phyloP scores from a whole-genome alignment of 768 basidiomycete species.

The Chalciporus pseudorubinellus region DNA sequence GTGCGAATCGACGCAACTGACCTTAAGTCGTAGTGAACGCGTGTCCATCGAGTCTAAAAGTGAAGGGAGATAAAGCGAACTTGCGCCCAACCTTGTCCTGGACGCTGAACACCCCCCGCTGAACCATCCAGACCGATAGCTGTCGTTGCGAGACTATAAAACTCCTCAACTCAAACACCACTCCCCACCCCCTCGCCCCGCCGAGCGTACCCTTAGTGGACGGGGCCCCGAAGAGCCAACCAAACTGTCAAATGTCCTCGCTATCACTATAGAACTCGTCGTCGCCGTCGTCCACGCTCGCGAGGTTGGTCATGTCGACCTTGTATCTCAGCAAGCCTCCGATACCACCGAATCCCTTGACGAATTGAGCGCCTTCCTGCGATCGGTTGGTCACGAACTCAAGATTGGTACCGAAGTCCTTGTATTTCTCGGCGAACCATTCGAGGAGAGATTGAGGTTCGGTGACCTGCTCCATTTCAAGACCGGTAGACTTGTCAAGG shows the following conservation, averaged over 20 bases:
- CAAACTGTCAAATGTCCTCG: conserved; percentile 81
- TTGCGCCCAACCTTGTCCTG: conserved; percentile 8
- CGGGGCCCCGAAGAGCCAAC: conserved; percentile 85
- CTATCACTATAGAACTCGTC: conserved; percentile 82
- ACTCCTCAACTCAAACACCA: conserved; percentile 2
- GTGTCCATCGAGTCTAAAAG: conserved; percentile 14
- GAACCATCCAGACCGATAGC: neutral
- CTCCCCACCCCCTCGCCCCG: conserved; percentile 49
- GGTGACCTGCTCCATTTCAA: conserved; percentile 87
- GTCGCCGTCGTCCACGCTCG: conserved; percentile 69
- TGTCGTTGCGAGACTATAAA: conserved; percentile 3
- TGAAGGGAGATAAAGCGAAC: conserved; percentile 3
- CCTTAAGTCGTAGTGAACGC: conserved; percentile 20
- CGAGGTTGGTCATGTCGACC: conserved; percentile 88
- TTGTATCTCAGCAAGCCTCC: conserved; percentile 96
- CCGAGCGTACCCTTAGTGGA: conserved; percentile 62
- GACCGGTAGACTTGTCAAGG: conserved; percentile 87
- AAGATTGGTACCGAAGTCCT: conserved; percentile 92
- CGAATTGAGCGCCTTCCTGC: conserved; percentile 97
- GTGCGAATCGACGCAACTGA: conserved; percentile 1
- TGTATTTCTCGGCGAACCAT: conserved; percentile 99
- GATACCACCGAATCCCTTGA: conserved; percentile 98
- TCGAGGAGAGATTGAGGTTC: conserved; percentile 91
- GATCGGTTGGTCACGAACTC: conserved; percentile 96
- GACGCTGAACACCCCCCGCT: conserved; percentile 4